These are phyloP conservation scores for Silene uniflora DNA, from an alignment of 148 eudicot genomes.

Conservation along the genomic window DNA sequence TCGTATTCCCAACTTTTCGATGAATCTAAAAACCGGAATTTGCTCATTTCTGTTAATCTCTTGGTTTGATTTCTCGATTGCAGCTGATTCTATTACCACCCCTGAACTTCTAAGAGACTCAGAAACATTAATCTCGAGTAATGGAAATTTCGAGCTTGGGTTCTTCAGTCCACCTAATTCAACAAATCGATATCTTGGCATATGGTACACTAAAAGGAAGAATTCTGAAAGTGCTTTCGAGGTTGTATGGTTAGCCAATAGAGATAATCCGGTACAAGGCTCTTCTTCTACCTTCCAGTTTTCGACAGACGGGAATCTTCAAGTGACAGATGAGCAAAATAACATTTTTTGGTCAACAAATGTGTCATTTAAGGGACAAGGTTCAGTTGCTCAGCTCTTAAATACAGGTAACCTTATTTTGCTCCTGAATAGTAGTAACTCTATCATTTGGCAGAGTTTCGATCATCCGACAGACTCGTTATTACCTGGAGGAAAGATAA, in stretches of 20 bases:
- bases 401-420: constrained; percentile 42
- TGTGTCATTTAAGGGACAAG: background rate
- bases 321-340: constrained; percentile 27
- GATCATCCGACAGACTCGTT: constrained; percentile 32
- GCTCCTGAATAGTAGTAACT: constrained; percentile 1
- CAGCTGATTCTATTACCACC: background rate
- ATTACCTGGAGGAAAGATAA: constrained; percentile 5
- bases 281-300: constrained; percentile 28
- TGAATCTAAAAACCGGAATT: background rate
- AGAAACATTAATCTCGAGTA: constrained; percentile 21
- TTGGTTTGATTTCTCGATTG: background rate
- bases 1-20: background rate
- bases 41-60: background rate
- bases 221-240: background rate
- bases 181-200: constrained; percentile 36
- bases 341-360: constrained; percentile 38
- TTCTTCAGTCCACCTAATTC: constrained; percentile 39
- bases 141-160: constrained; percentile 25
- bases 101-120: constrained; percentile 17
- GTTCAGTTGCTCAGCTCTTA: constrained; percentile 26
- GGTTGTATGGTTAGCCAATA: constrained; percentile 48
- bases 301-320: constrained; percentile 32
- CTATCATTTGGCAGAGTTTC: constrained; percentile 35
- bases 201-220: constrained; percentile 14
- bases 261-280: constrained; percentile 32